Conservation (phyloP, 495 filamentous ascomycete species). For the Pseudevernia furfuracea region DNA sequence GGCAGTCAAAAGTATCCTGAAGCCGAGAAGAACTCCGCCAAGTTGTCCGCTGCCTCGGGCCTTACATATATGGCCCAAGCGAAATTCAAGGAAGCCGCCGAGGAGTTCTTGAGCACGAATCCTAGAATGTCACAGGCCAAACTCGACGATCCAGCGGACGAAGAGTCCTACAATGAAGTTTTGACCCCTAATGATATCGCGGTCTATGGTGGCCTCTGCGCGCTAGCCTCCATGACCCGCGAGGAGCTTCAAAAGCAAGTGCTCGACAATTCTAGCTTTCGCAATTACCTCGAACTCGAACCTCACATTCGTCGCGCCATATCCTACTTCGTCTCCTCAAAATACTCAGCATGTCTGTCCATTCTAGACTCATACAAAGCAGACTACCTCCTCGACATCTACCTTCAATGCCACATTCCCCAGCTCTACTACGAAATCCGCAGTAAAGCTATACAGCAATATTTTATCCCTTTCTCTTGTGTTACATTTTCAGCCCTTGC, state of each 20-base stretch:
- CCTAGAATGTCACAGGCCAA: constrained; percentile 28
- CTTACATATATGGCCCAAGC: constrained; percentile 60
- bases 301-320: constrained; percentile 91
- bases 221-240: constrained; percentile 83
- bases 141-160: constrained; percentile 38
- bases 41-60: constrained; percentile 59
- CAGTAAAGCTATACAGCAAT: constrained; percentile 87
- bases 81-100: constrained; percentile 65
- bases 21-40: constrained; percentile 57
- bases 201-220: constrained; percentile 83
- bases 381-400: constrained; percentile 85
- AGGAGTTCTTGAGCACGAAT: constrained; percentile 54
- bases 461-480: constrained; percentile 71
- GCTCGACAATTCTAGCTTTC: constrained; percentile 71
- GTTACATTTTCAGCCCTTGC: constrained; percentile 65
- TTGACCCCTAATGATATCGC: constrained; percentile 82
- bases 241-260: constrained; percentile 63
- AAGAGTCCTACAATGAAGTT: constrained; percentile 59
- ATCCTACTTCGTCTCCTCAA: constrained; percentile 73
- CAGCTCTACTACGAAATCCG: constrained; percentile 65
- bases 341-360: constrained; percentile 75
- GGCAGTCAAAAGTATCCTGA: constrained; percentile 37
- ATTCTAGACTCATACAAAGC: constrained; percentile 72
- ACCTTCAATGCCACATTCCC: constrained; percentile 70
- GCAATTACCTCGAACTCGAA: constrained; percentile 83